A percentile compares a stretch with the other conserved stretches of the same genome.
Evolutionary conservation across 805 yeast genomes (phyloP).

Genomic region (Grigorovia humatica): DNA sequence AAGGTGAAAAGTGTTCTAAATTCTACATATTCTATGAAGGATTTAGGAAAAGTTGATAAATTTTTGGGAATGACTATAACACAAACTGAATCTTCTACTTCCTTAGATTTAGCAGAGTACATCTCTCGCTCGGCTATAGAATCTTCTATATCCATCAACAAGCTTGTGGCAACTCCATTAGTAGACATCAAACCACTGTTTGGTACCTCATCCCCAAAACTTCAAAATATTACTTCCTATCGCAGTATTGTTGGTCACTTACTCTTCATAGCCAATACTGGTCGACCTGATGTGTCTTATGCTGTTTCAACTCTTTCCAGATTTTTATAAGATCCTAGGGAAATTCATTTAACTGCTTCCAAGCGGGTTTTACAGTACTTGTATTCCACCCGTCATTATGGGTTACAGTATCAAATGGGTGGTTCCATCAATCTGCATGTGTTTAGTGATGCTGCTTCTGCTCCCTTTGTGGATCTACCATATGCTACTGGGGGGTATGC

Average conservation of each 20-base stretch:
- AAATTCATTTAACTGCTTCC: slow-evolving; percentile 4
- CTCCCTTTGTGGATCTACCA: slow-evolving; percentile 3
- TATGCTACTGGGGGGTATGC: slow-evolving; percentile 9
- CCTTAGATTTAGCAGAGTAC: slow-evolving; percentile 2
- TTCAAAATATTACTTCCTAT: neutral
- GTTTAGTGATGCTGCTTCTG: slow-evolving; percentile 7
- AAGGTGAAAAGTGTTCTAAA: neutral
- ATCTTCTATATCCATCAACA: neutral
- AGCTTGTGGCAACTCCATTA: neutral
- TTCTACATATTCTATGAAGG: slow-evolving; percentile 2
- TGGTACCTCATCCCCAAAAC: neutral
- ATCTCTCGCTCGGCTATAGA: neutral
- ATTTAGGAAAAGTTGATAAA: slow-evolving; percentile 2
- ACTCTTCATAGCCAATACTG: slow-evolving; percentile 5
- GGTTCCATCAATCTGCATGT: neutral
- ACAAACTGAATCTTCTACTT: neutral
- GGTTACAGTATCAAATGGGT: slow-evolving; percentile 1
- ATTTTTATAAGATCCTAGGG: slow-evolving; percentile 4
- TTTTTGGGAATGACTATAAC: slow-evolving; percentile 5
- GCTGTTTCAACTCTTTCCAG: slow-evolving; percentile 4
- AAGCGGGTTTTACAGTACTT: slow-evolving; percentile 3
- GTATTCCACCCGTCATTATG: slow-evolving; percentile 2
- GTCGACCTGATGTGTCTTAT: slow-evolving; percentile 9
- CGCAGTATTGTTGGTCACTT: slow-evolving; percentile 5
- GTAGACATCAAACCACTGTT: neutral